Evolutionary conservation across 805 yeast genomes (phyloP).

Genomic region (Lipomyces oligophaga): DNA sequence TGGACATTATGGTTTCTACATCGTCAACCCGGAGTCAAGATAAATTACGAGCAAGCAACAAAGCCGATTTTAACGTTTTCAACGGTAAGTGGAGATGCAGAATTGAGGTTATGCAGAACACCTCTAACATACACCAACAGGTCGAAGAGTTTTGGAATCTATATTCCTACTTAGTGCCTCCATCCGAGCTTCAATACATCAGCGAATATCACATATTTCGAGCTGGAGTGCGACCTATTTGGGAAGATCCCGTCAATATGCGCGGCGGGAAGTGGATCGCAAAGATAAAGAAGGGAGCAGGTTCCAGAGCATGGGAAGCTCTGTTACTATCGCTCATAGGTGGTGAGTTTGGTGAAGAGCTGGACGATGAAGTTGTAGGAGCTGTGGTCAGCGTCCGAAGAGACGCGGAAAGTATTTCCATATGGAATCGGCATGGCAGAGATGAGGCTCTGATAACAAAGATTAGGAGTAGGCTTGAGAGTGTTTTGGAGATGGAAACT

Average conservation of each 20-base stretch:
- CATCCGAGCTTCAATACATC: constrained; percentile 80
- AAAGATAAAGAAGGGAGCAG: constrained; percentile 57
- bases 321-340: constrained; percentile 50
- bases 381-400: constrained; percentile 55
- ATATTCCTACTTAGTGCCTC: constrained; percentile 85
- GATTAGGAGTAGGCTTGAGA: constrained; percentile 29
- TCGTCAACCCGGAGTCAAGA: constrained; percentile 65
- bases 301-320: constrained; percentile 38
- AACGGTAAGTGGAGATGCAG: constrained; percentile 38
- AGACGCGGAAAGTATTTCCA: constrained; percentile 51
- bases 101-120: not conserved
- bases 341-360: constrained; percentile 43
- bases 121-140: not conserved
- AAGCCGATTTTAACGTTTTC: constrained; percentile 87
- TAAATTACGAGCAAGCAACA: constrained; percentile 86
- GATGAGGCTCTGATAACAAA: constrained; percentile 35
- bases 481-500: constrained; percentile 23
- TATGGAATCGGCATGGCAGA: constrained; percentile 52
- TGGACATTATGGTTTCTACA: constrained; percentile 98
- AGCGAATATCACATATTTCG: constrained; percentile 96
- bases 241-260: constrained; percentile 88
- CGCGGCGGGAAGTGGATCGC: constrained; percentile 93
- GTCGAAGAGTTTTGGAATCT: constrained; percentile 99
- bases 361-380: constrained; percentile 49
- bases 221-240: constrained; percentile 92